Percentiles rank a stretch among this genome's conserved stretches.
These are phyloP conservation scores for Earliella scabrosa DNA, from an alignment of 1,284 basidiomycete genomes.

Conservation along the genomic window DNA sequence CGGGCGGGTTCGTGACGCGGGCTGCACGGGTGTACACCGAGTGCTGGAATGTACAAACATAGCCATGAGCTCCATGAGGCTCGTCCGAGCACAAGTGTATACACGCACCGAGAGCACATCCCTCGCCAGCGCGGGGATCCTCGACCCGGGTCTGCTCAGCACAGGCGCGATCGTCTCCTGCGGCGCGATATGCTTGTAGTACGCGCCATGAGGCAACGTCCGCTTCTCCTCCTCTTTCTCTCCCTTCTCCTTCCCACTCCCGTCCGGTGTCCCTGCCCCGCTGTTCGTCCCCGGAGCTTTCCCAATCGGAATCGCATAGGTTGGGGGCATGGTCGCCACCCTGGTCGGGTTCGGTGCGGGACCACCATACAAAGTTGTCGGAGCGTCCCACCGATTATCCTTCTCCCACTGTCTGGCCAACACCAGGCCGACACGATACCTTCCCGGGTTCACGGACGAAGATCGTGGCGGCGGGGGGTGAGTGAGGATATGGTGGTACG, in stretches of 20 bases:
- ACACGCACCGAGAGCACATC: slow-evolving; percentile 64
- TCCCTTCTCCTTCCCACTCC: slow-evolving; percentile 32
- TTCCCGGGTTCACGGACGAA: slow-evolving; percentile 52
- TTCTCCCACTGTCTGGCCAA: slow-evolving; percentile 60
- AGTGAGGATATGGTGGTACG: slow-evolving; percentile 75
- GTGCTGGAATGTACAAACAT: slow-evolving; percentile 40
- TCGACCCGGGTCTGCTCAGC: slow-evolving; percentile 55
- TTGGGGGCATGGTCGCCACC: slow-evolving; percentile 56
- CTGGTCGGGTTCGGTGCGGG: slow-evolving; percentile 61
- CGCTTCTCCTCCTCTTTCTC: slow-evolving; percentile 48
- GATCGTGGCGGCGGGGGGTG: slow-evolving; percentile 54
- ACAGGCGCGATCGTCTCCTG: slow-evolving; percentile 56
- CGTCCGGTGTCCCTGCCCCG: slow-evolving; percentile 20
- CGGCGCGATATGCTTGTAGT: slow-evolving; percentile 55
- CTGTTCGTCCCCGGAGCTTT: slow-evolving; percentile 20
- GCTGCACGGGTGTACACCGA: slow-evolving; percentile 61
- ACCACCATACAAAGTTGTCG: slow-evolving; percentile 64
- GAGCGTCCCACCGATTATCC: slow-evolving; percentile 66
- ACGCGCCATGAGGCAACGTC: slow-evolving; percentile 52
- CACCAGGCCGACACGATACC: slow-evolving; percentile 73
- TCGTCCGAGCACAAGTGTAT: background rate
- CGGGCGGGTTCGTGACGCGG: slow-evolving; percentile 66
- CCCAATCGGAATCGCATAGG: slow-evolving; percentile 52
- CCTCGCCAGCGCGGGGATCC: slow-evolving; percentile 65
- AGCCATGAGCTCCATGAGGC: no score